Evolutionary conservation across 345 rosid species (phyloP).

Genomic region (thale cress (Arabidopsis thaliana)): DNA sequence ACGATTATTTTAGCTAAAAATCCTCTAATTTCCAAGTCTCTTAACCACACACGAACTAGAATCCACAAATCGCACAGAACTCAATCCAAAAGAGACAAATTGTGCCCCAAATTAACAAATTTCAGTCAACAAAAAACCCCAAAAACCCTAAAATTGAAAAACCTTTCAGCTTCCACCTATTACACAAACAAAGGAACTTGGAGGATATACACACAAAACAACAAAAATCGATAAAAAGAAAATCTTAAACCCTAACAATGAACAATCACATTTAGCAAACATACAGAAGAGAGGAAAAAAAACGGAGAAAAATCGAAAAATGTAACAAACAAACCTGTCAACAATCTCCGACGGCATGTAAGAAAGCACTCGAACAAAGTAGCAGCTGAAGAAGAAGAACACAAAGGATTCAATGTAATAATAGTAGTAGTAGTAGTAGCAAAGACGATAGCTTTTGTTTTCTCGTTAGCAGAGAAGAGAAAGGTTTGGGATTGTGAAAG

Average conservation of each 20-base stretch:
- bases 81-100: not conserved
- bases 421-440: not conserved
- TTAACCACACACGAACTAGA: not conserved
- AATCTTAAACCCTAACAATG: conserved; percentile 1
- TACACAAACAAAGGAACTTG: conserved; percentile 3
- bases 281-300: not conserved
- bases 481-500: accelerated
- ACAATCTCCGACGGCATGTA: conserved; percentile 48
- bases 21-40: not conserved
- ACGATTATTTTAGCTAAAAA: not conserved
- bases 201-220: not conserved
- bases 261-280: not conserved
- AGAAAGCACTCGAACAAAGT: not conserved
- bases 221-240: not conserved
- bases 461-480: not conserved
- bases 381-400: not conserved
- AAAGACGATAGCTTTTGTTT: not conserved
- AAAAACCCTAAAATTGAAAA: not conserved
- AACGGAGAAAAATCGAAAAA: not conserved
- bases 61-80: not conserved
- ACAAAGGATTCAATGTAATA: not conserved
- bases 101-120: not conserved
- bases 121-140: not conserved
- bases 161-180: conserved; percentile 16
- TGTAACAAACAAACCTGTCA: conserved; percentile 48